Evolutionary conservation across 2,329 filamentous ascomycete species (phyloP).

Genomic region (Apiospora arundinis): DNA sequence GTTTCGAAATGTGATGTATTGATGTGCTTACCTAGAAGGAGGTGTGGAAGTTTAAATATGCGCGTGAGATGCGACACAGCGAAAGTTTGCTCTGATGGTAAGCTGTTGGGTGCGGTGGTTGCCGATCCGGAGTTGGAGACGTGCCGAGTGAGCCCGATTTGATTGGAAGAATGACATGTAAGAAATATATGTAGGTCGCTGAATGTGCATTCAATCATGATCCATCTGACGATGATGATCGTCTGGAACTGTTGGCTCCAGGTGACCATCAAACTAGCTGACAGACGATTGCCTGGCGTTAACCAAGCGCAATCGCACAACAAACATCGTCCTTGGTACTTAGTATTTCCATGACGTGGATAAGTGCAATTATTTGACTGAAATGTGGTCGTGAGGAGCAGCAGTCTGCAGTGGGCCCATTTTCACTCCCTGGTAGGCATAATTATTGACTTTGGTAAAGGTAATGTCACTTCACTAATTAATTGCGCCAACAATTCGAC

Average conservation of each 20-base stretch:
- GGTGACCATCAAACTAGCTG: neutral
- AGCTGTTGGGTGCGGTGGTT: neutral
- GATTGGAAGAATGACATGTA: neutral
- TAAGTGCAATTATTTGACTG: neutral
- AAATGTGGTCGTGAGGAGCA: neutral
- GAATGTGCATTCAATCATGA: neutral
- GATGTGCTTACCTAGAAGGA: neutral
- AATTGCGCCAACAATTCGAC: neutral
- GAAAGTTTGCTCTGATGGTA: neutral
- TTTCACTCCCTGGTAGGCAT: too few species aligned
- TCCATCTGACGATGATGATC: neutral
- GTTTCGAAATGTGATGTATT: too few species aligned
- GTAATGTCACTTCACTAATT: constrained; percentile 4
- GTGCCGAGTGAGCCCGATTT: neutral
- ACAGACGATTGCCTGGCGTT: neutral
- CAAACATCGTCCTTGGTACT: neutral
- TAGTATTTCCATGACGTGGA: neutral
- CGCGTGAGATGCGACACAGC: neutral
- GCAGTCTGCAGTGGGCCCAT: neutral
- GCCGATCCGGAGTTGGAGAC: neutral
- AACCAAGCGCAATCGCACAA: too few species aligned
- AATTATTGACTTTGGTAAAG: neutral
- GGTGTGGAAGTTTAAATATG: neutral
- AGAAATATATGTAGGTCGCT: neutral
- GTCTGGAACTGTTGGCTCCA: neutral